Conservation (phyloP, 1,139 yeast genomes). For the Taiozyma sp. region DNA sequence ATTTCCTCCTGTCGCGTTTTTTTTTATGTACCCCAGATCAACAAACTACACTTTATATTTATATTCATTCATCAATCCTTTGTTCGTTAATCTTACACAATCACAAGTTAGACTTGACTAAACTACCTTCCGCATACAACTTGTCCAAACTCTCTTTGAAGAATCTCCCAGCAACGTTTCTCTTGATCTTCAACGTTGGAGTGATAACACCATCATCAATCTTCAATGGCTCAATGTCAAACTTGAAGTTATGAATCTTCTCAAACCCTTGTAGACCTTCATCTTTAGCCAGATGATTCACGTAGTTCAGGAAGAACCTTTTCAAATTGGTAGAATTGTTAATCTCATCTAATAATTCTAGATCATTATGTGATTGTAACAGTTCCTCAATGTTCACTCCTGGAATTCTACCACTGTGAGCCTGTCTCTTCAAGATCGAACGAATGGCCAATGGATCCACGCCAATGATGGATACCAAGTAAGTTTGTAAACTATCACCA, state of each 20-base stretch:
- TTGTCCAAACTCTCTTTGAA: constrained; percentile 43
- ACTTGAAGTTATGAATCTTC: constrained; percentile 53
- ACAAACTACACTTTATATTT: not conserved
- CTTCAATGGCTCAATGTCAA: constrained; percentile 64
- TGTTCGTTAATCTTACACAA: not conserved
- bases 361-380: constrained; percentile 4
- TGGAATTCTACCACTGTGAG: not conserved
- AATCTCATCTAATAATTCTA: constrained; percentile 21
- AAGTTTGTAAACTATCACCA: constrained; percentile 62
- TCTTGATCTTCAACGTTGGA: constrained; percentile 71
- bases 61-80: not conserved
- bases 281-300: constrained; percentile 26
- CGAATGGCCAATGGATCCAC: constrained; percentile 41
- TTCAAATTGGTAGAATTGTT: constrained; percentile 24
- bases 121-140: constrained; percentile 57
- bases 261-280: constrained; percentile 47
- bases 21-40: not conserved
- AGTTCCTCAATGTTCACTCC: not conserved
- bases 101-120: not conserved
- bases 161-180: constrained; percentile 51
- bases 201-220: constrained; percentile 62
- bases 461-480: constrained; percentile 61
- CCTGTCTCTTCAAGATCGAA: constrained; percentile 12
- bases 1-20: not conserved
- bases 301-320: constrained; percentile 19